Evolutionary conservation across 1,284 basidiomycete species (phyloP), one percentile per base, ranked within the genome.

Genomic region (Hymenochaete sp.): DNA sequence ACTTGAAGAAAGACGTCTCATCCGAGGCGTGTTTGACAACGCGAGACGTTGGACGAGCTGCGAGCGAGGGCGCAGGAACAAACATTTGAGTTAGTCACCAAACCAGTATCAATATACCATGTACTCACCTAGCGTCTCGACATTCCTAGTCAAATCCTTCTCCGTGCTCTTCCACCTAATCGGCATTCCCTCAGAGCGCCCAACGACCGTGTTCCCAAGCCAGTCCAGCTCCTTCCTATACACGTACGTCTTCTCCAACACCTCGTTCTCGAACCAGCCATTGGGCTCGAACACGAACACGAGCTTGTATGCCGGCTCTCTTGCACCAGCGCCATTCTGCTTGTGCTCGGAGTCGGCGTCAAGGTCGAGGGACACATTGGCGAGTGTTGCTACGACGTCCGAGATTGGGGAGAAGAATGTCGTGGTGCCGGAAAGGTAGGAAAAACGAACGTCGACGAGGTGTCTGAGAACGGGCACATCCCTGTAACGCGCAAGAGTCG

Each of bases 121-220:
- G n/a, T n/a, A n/a, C n/a, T n/a, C n/a, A n/a, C n/a, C n/a, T n/a
- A n/a, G n/a, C n/a, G n/a, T n/a, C n/a, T n/a, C n/a, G n/a, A n/a
- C 90, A 72, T 98, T 95, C 71, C 93, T 93, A 43, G 93, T 98
- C 50, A 98, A 72, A 68, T 98, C 91, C 72, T 96, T 95, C 58
- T 96, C 95, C 64, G 92, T 92, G n/a, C n/a, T n/a, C 70, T 95
- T 96, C 95, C 95, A 98, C 62, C 84, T 81, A 67, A 98, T 93
- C 59, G 83, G 77, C 48, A 81, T 83, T n/a, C 93, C 93, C 59
- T 87, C 80, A 45, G 93, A 91, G 54, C 80, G 84, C 72, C 96
- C 92, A 65, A 95, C 97, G 47, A 95, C 81, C 60, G 95, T 93
- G 69, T 97, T 93, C 55, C 93, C 93, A 28, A 81, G 77, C 67